Conservation (phyloP, 768 basidiomycete genomes). For the Lyophyllum shimeji region DNA sequence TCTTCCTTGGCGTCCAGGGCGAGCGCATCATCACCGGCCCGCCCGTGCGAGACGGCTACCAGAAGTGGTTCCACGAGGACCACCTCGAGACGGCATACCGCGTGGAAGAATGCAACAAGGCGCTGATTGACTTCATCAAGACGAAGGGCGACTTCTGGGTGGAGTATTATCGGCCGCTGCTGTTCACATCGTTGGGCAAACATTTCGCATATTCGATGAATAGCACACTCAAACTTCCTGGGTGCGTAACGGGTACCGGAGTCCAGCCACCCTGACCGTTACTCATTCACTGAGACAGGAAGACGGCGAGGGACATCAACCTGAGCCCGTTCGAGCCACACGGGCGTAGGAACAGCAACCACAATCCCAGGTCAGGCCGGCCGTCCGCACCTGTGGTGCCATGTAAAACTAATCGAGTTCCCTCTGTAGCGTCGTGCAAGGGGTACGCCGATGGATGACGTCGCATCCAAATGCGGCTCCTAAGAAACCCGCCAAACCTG, state of each 20-base stretch:
- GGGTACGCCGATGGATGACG: slow-evolving; percentile 77
- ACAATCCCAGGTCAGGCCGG: slow-evolving; percentile 31
- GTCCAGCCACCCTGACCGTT: background rate
- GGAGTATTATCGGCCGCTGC: slow-evolving; percentile 82
- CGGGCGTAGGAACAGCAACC: slow-evolving; percentile 35
- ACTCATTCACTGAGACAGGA: slow-evolving; percentile 40
- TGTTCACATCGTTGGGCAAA: slow-evolving; percentile 84
- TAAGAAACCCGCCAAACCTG: slow-evolving; percentile 38
- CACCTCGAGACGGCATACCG: slow-evolving; percentile 69
- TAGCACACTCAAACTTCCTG: slow-evolving; percentile 79
- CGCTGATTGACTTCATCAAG: slow-evolving; percentile 60
- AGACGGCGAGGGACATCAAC: slow-evolving; percentile 64
- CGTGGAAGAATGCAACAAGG: slow-evolving; percentile 60
- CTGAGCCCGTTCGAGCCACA: slow-evolving; percentile 77
- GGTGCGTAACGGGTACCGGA: slow-evolving; percentile 42
- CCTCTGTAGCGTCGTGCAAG: slow-evolving; percentile 63
- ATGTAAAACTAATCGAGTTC: background rate
- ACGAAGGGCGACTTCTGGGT: slow-evolving; percentile 77
- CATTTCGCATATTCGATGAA: slow-evolving; percentile 96
- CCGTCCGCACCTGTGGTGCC: background rate
- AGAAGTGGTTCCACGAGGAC: slow-evolving; percentile 79
- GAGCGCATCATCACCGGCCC: slow-evolving; percentile 49
- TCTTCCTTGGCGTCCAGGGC: slow-evolving; percentile 84
- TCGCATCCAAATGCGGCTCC: slow-evolving; percentile 44
- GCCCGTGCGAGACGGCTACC: slow-evolving; percentile 69